Conservation (phyloP, 164 flowering plant genomes). For the Chimonanthus praecox region DNA sequence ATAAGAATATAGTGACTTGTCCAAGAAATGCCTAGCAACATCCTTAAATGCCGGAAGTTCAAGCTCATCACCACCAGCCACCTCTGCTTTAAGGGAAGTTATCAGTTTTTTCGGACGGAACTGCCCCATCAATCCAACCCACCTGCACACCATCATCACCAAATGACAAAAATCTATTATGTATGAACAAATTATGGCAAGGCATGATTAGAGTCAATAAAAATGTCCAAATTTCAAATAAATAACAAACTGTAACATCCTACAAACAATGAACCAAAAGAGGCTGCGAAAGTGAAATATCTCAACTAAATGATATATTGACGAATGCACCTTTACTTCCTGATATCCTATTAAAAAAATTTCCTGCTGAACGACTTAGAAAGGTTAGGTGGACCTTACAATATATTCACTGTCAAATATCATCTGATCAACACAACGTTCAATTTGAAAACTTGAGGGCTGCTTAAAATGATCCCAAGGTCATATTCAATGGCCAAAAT, state of each 20-base stretch:
- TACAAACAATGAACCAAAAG: neutral
- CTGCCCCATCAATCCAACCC: slow-evolving; percentile 75
- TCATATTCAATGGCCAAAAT: too few relatives aligned
- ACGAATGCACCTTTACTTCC: neutral
- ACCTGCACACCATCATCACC: slow-evolving; percentile 36
- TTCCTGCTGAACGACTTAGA: too few relatives aligned
- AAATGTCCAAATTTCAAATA: neutral
- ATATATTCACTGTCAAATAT: too few relatives aligned
- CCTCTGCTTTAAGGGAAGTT: slow-evolving; percentile 52
- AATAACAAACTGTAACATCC: neutral
- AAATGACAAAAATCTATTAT: neutral
- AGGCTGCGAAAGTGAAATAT: too few relatives aligned
- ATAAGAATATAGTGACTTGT: slow-evolving; percentile 68
- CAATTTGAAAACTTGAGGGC: too few relatives aligned
- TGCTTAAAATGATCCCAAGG: too few relatives aligned
- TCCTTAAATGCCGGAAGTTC: slow-evolving; percentile 46
- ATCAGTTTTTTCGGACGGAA: slow-evolving; percentile 75
- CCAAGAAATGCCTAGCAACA: slow-evolving; percentile 48
- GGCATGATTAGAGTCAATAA: neutral
- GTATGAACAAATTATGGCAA: neutral
- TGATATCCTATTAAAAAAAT: neutral
- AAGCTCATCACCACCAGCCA: slow-evolving; percentile 32
- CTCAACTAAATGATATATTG: too few relatives aligned
- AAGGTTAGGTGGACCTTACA: too few relatives aligned
- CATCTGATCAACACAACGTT: too few relatives aligned